These are phyloP conservation scores for Gracilariopsis chorda DNA, from an alignment of 23 red algal species.

Conservation along the genomic window DNA sequence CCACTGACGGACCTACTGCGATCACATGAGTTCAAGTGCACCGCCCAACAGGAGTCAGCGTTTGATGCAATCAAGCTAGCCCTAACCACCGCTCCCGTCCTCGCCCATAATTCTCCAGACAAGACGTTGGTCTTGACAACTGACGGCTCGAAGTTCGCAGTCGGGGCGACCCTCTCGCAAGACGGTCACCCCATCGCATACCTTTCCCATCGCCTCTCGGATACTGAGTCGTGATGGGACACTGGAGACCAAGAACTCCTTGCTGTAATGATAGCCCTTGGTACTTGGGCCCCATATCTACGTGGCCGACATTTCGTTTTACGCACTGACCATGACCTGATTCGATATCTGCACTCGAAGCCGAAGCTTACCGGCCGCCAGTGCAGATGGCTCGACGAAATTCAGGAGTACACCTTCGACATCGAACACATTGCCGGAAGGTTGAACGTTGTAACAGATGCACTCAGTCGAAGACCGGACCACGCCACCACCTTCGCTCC, in stretches of 20 bases:
- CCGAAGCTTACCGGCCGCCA: background rate
- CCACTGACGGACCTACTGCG: too few relatives aligned
- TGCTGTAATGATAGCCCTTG: background rate
- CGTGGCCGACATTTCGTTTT: background rate
- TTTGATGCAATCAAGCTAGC: too few relatives aligned
- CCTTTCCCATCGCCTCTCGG: too few relatives aligned
- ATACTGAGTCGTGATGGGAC: background rate
- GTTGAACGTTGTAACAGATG: background rate
- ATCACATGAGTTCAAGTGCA: too few relatives aligned
- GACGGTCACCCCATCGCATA: too few relatives aligned
- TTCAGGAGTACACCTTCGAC: background rate
- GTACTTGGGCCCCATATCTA: background rate
- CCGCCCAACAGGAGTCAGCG: too few relatives aligned
- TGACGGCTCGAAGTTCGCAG: too few relatives aligned
- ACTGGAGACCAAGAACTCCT: constrained; percentile 18
- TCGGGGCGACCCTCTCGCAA: too few relatives aligned
- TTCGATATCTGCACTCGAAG: constrained; percentile 24
- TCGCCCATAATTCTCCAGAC: too few relatives aligned
- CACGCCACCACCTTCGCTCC: background rate
- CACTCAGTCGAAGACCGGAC: background rate
- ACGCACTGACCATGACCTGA: constrained; percentile 8
- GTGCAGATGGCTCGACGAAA: constrained; percentile 2
- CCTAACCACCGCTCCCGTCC: too few relatives aligned
- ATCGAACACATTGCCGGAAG: background rate
- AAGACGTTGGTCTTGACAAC: too few relatives aligned